A percentile compares a stretch with the other conserved stretches of the same genome.
These are phyloP conservation scores for Neofusicoccum sp. DNA, from an alignment of 2,329 filamentous ascomycete species.

Conservation along the genomic window DNA sequence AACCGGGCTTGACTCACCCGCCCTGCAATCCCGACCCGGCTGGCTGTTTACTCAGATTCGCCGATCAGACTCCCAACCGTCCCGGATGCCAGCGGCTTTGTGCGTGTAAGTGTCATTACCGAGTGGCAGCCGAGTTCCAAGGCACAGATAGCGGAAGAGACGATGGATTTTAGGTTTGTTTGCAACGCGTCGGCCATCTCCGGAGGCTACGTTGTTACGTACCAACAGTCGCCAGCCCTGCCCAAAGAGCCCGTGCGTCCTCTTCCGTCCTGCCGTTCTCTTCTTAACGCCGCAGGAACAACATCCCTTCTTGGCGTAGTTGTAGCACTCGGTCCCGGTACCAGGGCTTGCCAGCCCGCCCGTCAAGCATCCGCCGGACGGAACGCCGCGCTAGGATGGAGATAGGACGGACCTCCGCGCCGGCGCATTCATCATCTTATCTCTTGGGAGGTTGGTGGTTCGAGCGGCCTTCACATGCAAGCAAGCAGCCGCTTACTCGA, in stretches of 20 bases:
- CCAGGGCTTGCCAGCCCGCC: neutral
- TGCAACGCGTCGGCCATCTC: neutral
- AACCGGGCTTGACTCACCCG: neutral
- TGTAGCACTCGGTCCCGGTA: too few relatives aligned
- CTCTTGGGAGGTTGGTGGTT: too few relatives aligned
- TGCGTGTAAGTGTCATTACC: neutral
- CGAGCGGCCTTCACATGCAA: conserved; percentile 3
- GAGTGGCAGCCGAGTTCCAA: conserved; percentile 3
- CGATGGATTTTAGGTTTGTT: conserved; percentile 4
- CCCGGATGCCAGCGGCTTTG: neutral
- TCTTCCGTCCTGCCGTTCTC: neutral
- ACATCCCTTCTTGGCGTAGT: too few relatives aligned
- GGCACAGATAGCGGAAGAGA: neutral
- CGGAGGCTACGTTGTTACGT: neutral
- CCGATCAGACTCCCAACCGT: neutral
- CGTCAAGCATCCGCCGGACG: neutral
- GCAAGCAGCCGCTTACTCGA: conserved; percentile 4
- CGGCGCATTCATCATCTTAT: neutral
- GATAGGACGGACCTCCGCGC: neutral
- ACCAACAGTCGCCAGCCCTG: neutral
- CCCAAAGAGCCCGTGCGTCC: neutral
- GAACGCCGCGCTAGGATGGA: too few relatives aligned
- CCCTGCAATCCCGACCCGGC: neutral
- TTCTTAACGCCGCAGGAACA: neutral
- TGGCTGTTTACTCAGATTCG: neutral